These are phyloP conservation scores for Gracilaria caudata DNA, from an alignment of 23 red algal species.

Conservation along the genomic window DNA sequence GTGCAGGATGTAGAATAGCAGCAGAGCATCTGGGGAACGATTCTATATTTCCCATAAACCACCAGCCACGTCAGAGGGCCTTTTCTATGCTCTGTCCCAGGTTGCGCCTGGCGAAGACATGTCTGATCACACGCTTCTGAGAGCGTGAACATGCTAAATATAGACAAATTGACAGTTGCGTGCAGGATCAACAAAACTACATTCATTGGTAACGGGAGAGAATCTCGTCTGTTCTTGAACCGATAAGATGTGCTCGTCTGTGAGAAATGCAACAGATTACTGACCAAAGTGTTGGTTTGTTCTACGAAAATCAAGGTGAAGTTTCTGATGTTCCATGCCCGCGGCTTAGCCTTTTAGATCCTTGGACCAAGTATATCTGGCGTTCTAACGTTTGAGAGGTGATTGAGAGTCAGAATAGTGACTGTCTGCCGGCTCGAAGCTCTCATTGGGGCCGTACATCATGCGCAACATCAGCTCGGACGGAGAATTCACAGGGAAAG, in stretches of 20 bases:
- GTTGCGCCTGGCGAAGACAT: neutral
- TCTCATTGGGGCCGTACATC: conserved; percentile 3
- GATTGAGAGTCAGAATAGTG: too few relatives aligned
- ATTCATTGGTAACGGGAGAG: too few relatives aligned
- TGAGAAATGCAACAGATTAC: too few relatives aligned
- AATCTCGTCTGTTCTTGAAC: too few relatives aligned
- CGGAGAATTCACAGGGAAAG: neutral
- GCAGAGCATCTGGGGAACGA: neutral
- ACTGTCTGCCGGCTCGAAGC: neutral
- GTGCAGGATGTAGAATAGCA: neutral
- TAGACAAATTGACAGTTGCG: neutral
- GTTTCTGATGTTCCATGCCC: too few relatives aligned
- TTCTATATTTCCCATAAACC: neutral
- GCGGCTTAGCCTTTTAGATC: neutral
- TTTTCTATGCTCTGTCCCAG: neutral
- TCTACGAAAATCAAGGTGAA: too few relatives aligned
- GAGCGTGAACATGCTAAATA: neutral
- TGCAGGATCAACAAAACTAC: too few relatives aligned
- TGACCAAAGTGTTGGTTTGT: too few relatives aligned
- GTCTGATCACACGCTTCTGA: neutral
- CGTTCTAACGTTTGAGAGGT: neutral
- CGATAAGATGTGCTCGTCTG: too few relatives aligned
- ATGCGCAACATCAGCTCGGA: neutral
- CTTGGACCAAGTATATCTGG: neutral
- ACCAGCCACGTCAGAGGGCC: neutral